phyloP scores from a whole-genome alignment of 2,329 filamentous ascomycete species.

The Fusarium compactum region DNA sequence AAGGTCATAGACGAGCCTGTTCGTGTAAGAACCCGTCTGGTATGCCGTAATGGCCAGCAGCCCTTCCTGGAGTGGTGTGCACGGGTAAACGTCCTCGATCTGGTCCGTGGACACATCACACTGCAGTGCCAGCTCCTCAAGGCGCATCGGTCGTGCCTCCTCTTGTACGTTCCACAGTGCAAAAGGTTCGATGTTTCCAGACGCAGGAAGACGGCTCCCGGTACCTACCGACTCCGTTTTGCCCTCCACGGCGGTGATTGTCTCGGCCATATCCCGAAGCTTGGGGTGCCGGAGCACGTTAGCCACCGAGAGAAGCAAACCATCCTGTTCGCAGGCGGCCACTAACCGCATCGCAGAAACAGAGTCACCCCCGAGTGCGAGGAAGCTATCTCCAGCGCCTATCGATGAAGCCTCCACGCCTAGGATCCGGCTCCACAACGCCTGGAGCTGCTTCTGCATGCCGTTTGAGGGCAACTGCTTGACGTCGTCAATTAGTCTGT shows the following conservation, averaged over 20 bases:
- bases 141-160: slow-evolving; percentile 6
- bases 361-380: slow-evolving; percentile 14
- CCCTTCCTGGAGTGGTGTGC: slow-evolving; percentile 12
- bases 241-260: slow-evolving; percentile 6
- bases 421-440: slow-evolving; percentile 15
- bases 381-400: slow-evolving; percentile 15
- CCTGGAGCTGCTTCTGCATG: slow-evolving; percentile 16
- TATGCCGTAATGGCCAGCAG: slow-evolving; percentile 13
- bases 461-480: slow-evolving; percentile 16
- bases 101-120: slow-evolving; percentile 14
- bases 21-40: slow-evolving; percentile 13
- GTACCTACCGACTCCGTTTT: slow-evolving; percentile 12
- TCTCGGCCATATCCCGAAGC: slow-evolving; percentile 12
- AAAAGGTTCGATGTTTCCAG: slow-evolving; percentile 12
- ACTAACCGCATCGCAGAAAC: slow-evolving; percentile 17
- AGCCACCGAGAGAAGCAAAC: slow-evolving; percentile 14
- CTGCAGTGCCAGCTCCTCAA: slow-evolving; percentile 14
- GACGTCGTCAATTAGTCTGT: slow-evolving; percentile 13
- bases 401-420: slow-evolving; percentile 12
- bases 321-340: slow-evolving; percentile 13
- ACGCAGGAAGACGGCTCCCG: slow-evolving; percentile 6
- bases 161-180: slow-evolving; percentile 11
- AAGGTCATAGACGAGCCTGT: slow-evolving; percentile 14
- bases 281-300: slow-evolving; percentile 14
- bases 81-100: slow-evolving; percentile 12